Evolutionary conservation across 139 green algal genomes (phyloP), one percentile per base, ranked within the genome.

Genomic region (Edaphochlamys debaryana): DNA sequence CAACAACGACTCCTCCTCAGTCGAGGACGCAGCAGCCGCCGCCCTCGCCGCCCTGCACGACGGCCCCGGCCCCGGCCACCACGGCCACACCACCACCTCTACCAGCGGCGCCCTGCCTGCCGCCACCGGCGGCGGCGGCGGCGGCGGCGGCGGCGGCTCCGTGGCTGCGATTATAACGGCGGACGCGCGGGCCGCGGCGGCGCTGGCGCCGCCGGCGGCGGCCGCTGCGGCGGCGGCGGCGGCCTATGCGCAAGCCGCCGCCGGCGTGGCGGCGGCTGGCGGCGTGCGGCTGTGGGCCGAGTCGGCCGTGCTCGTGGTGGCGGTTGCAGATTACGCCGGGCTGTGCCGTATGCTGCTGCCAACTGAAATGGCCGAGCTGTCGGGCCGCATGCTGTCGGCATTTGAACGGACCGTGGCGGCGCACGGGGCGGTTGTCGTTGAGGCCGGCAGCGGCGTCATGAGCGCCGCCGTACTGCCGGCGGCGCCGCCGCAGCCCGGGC

Each of bases 291-390:
- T 54, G 7, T 74, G 63, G 63, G 30, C 37, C 27, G 66, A 58
- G 19, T 27, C 78, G 7, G 78, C 78, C 27, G 66, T 76, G 45
- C 37, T 84, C 41, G 78, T 84, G 36, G 78, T 76, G 27, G 34
- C 66, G 4, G 66, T 84, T 9, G 78, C 78, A 36, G 78, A 84
- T 37, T 84, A 77, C 36, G 66, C 36, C 0, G 78, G 78, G 4
- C 64, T 84, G 48, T 84, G 78, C 50, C 19, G 48, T 7, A 84
- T 84, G 64, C 78, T 84, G 13, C 48, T 67, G 29, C 78, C 78
- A 2, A 66, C 23, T 11, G 78, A 84, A 48, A 75, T 84, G 78
- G 78, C 78, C 20, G 78, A 67, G 27, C 58, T 84, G 5, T 69
- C 66, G 7, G 64, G 36, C 23, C 78, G 50, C 38, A 76, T 84